Percentiles rank a stretch among this genome's conserved stretches.
Conservation (phyloP, 2,329 filamentous ascomycete species). For the Monosporascus ibericus region DNA sequence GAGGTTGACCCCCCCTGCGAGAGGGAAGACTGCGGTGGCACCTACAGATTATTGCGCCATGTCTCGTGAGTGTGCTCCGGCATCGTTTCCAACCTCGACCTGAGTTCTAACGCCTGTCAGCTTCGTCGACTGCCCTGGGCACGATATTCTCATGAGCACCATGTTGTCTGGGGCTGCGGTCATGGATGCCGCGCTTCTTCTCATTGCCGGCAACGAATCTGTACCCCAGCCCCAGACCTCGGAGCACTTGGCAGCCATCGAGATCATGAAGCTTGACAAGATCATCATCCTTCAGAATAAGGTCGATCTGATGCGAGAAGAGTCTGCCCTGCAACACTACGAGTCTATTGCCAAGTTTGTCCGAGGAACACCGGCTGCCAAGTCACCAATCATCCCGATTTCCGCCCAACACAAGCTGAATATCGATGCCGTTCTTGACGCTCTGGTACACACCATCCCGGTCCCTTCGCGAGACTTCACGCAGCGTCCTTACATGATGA, state of each 20-base stretch:
- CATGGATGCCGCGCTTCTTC: constrained; percentile 95
- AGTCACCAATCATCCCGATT: constrained; percentile 92
- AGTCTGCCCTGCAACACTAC: constrained; percentile 88
- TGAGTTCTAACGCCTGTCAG: constrained; percentile 35
- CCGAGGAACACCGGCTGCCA: constrained; percentile 91
- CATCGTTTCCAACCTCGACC: neutral
- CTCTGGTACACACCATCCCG: constrained; percentile 91
- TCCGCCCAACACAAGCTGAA: constrained; percentile 98
- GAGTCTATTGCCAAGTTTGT: constrained; percentile 98
- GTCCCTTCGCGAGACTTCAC: constrained; percentile 87
- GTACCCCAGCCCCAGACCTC: constrained; percentile 98
- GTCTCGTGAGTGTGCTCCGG: constrained; percentile 64
- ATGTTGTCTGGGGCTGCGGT: constrained; percentile 99
- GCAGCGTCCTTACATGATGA: constrained; percentile 93
- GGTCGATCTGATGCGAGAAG: constrained; percentile 96
- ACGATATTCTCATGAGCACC: constrained; percentile 99
- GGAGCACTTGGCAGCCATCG: constrained; percentile 96
- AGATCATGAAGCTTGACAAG: constrained; percentile 99
- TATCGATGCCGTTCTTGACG: constrained; percentile 96
- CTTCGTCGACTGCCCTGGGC: constrained; percentile 97
- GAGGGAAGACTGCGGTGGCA: constrained; percentile 82
- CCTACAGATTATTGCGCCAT: constrained; percentile 81
- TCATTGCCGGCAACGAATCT: constrained; percentile 97
- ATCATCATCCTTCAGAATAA: constrained; percentile 99
- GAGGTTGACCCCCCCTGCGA: constrained; percentile 96